Percentiles rank a stretch among this genome's conserved stretches.
These are phyloP conservation scores for Grigorovia jiainica DNA, from an alignment of 805 yeast genomes.

Conservation along the genomic window DNA sequence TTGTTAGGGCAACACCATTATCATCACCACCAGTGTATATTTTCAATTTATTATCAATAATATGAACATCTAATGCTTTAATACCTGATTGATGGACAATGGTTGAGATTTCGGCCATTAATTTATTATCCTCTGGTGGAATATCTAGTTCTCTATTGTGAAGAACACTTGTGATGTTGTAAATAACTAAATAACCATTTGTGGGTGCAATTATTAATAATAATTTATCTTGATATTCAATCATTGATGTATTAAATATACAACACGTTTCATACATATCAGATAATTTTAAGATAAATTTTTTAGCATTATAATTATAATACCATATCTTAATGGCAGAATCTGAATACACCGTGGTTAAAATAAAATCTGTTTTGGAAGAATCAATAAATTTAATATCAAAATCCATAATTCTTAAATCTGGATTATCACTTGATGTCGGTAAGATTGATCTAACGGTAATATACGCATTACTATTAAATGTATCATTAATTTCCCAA, in stretches of 20 bases:
- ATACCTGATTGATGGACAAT: constrained; percentile 77
- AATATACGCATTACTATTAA: constrained; percentile 35
- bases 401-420: constrained; percentile 85
- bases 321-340: constrained; percentile 64
- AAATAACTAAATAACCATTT: constrained; percentile 67
- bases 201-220: constrained; percentile 59
- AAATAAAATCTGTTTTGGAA: constrained; percentile 10
- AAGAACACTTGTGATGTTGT: constrained; percentile 37
- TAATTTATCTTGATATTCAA: constrained; percentile 23
- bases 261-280: constrained; percentile 69
- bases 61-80: constrained; percentile 42
- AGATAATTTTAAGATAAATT: constrained; percentile 36
- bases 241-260: constrained; percentile 50
- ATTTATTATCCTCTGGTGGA: not conserved
- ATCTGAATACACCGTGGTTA: constrained; percentile 77
- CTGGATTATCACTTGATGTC: constrained; percentile 56
- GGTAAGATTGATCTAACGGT: constrained; percentile 43
- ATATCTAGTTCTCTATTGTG: not conserved
- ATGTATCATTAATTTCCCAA: constrained; percentile 51
- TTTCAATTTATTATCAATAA: constrained; percentile 12
- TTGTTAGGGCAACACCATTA: constrained; percentile 49
- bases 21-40: constrained; percentile 89
- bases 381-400: constrained; percentile 36
- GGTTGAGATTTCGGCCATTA: not conserved
- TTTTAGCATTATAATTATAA: constrained; percentile 31